Evolutionary conservation across 306 rosid species (phyloP).

Genomic region (Cicer pinnatifidum): DNA sequence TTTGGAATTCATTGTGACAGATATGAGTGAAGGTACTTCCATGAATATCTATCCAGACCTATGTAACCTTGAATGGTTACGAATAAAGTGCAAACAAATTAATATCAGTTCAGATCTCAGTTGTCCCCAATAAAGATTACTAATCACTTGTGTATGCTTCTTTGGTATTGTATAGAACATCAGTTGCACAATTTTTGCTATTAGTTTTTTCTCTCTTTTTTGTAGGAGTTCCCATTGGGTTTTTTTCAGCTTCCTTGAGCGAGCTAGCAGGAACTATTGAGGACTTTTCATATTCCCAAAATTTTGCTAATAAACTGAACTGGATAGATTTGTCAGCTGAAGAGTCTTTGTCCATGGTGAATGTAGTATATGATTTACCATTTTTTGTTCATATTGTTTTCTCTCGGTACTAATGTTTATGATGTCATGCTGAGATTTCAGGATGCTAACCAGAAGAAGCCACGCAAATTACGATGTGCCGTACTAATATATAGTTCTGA

Average conservation of each 20-base stretch:
- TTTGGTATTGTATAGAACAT: conserved; percentile 12
- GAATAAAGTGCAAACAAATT: conserved; percentile 24
- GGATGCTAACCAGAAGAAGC: conserved; percentile 47
- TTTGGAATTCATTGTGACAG: conserved; percentile 74
- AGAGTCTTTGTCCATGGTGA: conserved; percentile 52
- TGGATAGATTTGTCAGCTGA: conserved; percentile 68
- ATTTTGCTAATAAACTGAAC: conserved; percentile 52
- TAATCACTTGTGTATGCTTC: conserved; percentile 29
- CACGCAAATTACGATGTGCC: conserved; percentile 67
- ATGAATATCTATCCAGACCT: conserved; percentile 38
- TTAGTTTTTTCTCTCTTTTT: conserved; percentile 42
- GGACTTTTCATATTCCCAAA: conserved; percentile 52
- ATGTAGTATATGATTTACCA: conserved; percentile 18
- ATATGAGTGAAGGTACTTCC: conserved; percentile 78
- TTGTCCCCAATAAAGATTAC: conserved; percentile 23
- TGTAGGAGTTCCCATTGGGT: conserved; percentile 80
- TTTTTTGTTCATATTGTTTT: background rate
- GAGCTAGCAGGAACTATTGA: conserved; percentile 63
- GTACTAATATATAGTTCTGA: conserved; percentile 65
- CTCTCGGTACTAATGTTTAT: conserved; percentile 30
- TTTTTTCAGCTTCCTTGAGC: conserved; percentile 74
- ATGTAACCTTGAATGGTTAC: conserved; percentile 27
- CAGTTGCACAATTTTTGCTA: conserved; percentile 12
- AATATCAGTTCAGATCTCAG: conserved; percentile 33
- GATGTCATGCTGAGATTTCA: conserved; percentile 49